phyloP scores from a whole-genome alignment of 2,329 filamentous ascomycete genomes.

The Xenosphaeropsis pyriputrescens region DNA sequence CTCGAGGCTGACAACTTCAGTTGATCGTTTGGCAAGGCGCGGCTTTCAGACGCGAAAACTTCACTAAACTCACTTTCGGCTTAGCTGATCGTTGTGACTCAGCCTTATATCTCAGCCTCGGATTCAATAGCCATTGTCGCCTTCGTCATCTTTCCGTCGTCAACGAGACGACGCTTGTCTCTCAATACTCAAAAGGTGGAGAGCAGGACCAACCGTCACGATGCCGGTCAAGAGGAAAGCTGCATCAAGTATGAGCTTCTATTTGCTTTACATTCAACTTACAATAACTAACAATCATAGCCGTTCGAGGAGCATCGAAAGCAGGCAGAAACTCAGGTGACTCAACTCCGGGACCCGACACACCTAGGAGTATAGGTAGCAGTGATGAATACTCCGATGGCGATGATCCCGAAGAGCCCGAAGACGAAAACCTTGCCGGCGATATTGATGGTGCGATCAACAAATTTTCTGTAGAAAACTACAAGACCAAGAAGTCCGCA shows the following conservation, averaged over 20 bases:
- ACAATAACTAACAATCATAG: constrained; percentile 21
- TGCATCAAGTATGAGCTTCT: constrained; percentile 26
- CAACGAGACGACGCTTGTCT: too few relatives aligned
- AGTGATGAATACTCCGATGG: constrained; percentile 33
- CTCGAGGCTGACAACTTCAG: too few relatives aligned
- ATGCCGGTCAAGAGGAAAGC: constrained; percentile 68
- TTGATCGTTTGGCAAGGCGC: too few relatives aligned
- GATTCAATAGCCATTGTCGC: too few relatives aligned
- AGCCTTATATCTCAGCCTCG: too few relatives aligned
- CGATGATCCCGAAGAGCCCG: constrained; percentile 32
- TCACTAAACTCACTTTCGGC: too few relatives aligned
- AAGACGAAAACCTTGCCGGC: constrained; percentile 24
- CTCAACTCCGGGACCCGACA: constrained; percentile 46
- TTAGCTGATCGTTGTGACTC: too few relatives aligned
- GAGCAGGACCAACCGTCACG: constrained; percentile 8
- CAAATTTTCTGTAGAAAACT: constrained; percentile 31
- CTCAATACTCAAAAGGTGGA: constrained; percentile 1
- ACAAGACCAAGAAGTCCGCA: constrained; percentile 9
- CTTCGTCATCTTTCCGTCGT: too few relatives aligned
- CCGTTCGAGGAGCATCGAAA: constrained; percentile 33
- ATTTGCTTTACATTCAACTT: constrained; percentile 9
- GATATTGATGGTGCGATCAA: constrained; percentile 40
- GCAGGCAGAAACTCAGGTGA: constrained; percentile 38
- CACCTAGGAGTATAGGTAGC: constrained; percentile 41
- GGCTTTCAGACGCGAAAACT: too few relatives aligned